phyloP scores from a whole-genome alignment of 139 green algal species.

The Chlorella sorokiniana region DNA sequence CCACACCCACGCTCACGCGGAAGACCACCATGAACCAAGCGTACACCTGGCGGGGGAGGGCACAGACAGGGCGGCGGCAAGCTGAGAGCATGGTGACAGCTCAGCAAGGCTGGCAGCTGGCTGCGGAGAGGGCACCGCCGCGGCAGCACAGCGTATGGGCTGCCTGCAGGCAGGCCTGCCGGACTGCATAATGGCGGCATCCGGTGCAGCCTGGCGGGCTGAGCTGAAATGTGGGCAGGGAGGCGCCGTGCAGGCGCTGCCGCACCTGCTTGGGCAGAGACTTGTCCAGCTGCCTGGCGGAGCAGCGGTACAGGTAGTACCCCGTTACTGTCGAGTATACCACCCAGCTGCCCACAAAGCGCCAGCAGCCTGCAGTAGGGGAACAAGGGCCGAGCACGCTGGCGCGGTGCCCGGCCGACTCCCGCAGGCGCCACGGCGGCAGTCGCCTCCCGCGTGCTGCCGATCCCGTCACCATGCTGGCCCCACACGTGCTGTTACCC shows the following conservation, averaged over 20 bases:
- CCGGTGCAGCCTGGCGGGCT: no score
- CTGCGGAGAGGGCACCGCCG: background rate
- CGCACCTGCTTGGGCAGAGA: conserved; percentile 54
- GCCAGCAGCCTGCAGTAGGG: conserved; percentile 75
- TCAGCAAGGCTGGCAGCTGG: no score
- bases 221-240: no score
- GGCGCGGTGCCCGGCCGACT: no score
- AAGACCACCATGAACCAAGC: conserved; percentile 77
- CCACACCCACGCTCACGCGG: conserved; percentile 58
- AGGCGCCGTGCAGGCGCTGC: no score
- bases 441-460: no score
- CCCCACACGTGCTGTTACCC: background rate
- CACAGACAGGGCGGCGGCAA: no score
- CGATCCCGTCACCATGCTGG: background rate
- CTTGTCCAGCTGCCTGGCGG: conserved; percentile 52
- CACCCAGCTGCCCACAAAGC: conserved; percentile 76
- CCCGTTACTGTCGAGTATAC: conserved; percentile 65
- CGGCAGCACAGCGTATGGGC: background rate
- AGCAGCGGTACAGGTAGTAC: conserved; percentile 68
- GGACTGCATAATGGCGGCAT: no score
- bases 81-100: background rate
- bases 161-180: background rate
- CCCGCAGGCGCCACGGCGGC: no score
- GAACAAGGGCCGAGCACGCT: no score
- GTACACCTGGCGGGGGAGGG: conserved; percentile 66